Evolutionary conservation across 495 filamentous ascomycete genomes (phyloP), one percentile per base, ranked within the genome.

Genomic region (Penicillium silybi): DNA sequence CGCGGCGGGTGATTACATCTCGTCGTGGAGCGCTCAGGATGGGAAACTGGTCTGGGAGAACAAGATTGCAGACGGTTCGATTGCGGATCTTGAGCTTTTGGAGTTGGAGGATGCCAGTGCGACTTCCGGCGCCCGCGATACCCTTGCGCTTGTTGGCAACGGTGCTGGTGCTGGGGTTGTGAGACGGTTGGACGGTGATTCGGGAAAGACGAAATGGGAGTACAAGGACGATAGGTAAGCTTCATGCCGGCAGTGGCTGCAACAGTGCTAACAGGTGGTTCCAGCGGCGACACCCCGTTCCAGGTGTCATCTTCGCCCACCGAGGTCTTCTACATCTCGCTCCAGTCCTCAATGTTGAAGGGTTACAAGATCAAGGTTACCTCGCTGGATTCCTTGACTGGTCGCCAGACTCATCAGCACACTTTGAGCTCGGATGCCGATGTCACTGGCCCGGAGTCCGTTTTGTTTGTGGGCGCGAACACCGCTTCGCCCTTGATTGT

Each of bases 381-480:
- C 0, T 78, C 80, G 1, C 64, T 96, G 57, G 86, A 93, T 67
- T 79, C 82, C 3, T 54, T 84, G 20, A 90, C 79, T 6, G 92
- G 92, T 10, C 79, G 73, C 58, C 81, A 84, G 59, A 68, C 74
- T 27, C 78, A 85, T 39, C 84, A 90, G 53, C 71, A 85, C 44
- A 74, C 75, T 4, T 67, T 96, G 46, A 85, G 78, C 46, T 80
- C 87, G 5, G 92, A 95, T 53, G 78, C 68, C 38, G 90, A 95
- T 53, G 77, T 95, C 2, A 70, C 82, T 26, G 71, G 72, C 7
- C 73, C 78, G 3, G 81, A 88, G 22, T 83, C 84, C 42, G 83
- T 96, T 40, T 74, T 92, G 43, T 86, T 88, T 61, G 88, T 92
- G 8, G 91, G 90, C 48, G 82, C 85, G 5, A 93, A 92, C 63